Conservation (phyloP, 805 yeast species). For the Ogataea salicorniae region DNA sequence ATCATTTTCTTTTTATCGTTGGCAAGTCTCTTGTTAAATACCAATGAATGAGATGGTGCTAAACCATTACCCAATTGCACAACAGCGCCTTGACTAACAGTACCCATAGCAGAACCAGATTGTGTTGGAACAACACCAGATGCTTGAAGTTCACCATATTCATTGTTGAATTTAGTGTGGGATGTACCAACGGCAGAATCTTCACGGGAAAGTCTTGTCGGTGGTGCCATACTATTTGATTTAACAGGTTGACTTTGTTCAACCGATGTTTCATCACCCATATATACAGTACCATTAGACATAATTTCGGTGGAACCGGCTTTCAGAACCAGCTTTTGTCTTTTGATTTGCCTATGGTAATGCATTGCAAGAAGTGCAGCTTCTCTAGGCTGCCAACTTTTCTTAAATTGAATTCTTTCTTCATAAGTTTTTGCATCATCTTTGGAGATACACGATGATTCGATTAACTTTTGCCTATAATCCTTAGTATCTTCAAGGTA, state of each 20-base stretch:
- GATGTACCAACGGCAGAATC: slow-evolving; percentile 19
- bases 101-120: slow-evolving; percentile 29
- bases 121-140: slow-evolving; percentile 45
- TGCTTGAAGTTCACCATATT: slow-evolving; percentile 54
- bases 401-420: slow-evolving; percentile 20
- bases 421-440: slow-evolving; percentile 14
- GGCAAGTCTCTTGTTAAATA: slow-evolving; percentile 44
- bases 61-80: slow-evolving; percentile 49
- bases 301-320: slow-evolving; percentile 21
- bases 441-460: slow-evolving; percentile 18
- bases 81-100: slow-evolving; percentile 6
- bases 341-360: background rate
- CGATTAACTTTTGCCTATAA: slow-evolving; percentile 27
- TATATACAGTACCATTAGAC: background rate
- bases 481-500: slow-evolving; percentile 29
- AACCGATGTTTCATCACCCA: background rate
- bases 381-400: slow-evolving; percentile 18
- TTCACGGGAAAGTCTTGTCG: slow-evolving; percentile 21
- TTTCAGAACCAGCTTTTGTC: slow-evolving; percentile 12
- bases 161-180: slow-evolving; percentile 24
- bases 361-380: slow-evolving; percentile 4
- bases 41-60: slow-evolving; percentile 55
- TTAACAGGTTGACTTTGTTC: background rate
- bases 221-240: slow-evolving; percentile 18
- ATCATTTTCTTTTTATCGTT: slow-evolving; percentile 37